A percentile compares a stretch with the other conserved stretches of the same genome.
These are phyloP conservation scores for Cordyceps fumosorosea DNA, from an alignment of 2,329 filamentous ascomycete species.

Conservation along the genomic window DNA sequence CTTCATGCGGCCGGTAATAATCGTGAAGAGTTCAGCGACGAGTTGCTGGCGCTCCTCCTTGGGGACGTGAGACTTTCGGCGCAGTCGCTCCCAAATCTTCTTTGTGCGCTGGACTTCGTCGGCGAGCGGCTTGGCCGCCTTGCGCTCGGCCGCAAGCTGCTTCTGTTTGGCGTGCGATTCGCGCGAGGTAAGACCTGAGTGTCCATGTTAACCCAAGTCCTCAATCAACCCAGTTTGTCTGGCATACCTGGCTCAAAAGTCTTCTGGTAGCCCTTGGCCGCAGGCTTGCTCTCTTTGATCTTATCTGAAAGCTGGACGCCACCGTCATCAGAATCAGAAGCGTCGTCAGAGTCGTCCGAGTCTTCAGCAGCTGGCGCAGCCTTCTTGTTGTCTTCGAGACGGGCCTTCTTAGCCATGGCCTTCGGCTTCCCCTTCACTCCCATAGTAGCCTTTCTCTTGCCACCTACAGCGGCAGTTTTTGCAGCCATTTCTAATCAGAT, in stretches of 20 bases:
- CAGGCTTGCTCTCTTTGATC: conserved; percentile 29
- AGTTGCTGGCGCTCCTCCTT: conserved; percentile 82
- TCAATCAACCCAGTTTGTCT: not conserved
- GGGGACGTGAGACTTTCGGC: conserved; percentile 88
- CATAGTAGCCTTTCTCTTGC: conserved; percentile 51
- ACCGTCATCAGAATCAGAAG: conserved; percentile 48
- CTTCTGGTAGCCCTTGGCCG: conserved; percentile 29
- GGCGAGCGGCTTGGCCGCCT: conserved; percentile 85
- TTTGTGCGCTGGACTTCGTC: conserved; percentile 84
- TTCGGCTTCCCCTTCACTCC: conserved; percentile 36
- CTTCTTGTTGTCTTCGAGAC: conserved; percentile 30
- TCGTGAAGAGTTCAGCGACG: conserved; percentile 81
- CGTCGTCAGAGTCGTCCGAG: conserved; percentile 33
- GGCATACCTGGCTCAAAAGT: conserved; percentile 36
- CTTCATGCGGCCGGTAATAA: conserved; percentile 84
- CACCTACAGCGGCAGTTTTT: conserved; percentile 39
- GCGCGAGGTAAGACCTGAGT: conserved; percentile 57
- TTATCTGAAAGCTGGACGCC: conserved; percentile 40
- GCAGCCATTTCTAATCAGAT: conserved; percentile 37
- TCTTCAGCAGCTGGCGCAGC: conserved; percentile 24
- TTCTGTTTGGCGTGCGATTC: conserved; percentile 95
- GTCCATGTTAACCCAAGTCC: conserved; percentile 11
- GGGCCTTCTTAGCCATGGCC: conserved; percentile 45
- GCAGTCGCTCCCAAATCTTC: conserved; percentile 92
- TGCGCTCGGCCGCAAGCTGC: conserved; percentile 78